phyloP scores from a whole-genome alignment of 2,329 filamentous ascomycete genomes.

The Sarocladiaceae sp. region DNA sequence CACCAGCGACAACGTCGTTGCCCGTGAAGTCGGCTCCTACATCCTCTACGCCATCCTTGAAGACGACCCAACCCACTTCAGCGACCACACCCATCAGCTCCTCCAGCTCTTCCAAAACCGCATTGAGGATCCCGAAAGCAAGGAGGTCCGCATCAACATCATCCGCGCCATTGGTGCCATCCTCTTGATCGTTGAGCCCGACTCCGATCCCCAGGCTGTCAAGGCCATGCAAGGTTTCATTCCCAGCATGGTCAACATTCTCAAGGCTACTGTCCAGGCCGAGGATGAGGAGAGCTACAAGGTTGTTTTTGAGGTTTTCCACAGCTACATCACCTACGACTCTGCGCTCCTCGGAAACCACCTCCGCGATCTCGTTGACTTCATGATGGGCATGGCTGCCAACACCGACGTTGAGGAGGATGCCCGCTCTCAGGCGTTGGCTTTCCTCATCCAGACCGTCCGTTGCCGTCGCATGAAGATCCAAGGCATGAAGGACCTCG shows the following conservation, averaged over 20 bases:
- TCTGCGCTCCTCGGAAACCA: conserved; percentile 75
- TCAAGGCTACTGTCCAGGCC: conserved; percentile 75
- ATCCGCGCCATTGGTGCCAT: conserved; percentile 84
- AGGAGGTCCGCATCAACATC: conserved; percentile 91
- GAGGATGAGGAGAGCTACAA: conserved; percentile 83
- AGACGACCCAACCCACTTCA: conserved; percentile 76
- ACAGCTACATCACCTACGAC: conserved; percentile 87
- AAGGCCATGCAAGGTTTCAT: conserved; percentile 72
- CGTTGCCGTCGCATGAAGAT: conserved; percentile 94
- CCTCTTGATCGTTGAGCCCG: conserved; percentile 79
- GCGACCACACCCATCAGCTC: conserved; percentile 71
- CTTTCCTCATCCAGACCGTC: conserved; percentile 88
- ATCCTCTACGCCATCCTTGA: conserved; percentile 91
- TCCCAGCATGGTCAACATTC: conserved; percentile 80
- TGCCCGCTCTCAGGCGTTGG: conserved; percentile 80
- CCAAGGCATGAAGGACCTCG: conserved; percentile 77
- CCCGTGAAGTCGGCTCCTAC: conserved; percentile 87
- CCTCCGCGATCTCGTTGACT: conserved; percentile 82
- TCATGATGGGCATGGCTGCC: conserved; percentile 84
- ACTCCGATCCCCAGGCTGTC: conserved; percentile 71
- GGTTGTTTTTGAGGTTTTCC: conserved; percentile 93
- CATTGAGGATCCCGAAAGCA: conserved; percentile 83
- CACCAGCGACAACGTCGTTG: conserved; percentile 64
- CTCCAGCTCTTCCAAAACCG: conserved; percentile 80
- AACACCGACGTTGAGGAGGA: conserved; percentile 78